Evolutionary conservation across 306 rosid genomes (phyloP).

Genomic region (Lagenaria siceraria): DNA sequence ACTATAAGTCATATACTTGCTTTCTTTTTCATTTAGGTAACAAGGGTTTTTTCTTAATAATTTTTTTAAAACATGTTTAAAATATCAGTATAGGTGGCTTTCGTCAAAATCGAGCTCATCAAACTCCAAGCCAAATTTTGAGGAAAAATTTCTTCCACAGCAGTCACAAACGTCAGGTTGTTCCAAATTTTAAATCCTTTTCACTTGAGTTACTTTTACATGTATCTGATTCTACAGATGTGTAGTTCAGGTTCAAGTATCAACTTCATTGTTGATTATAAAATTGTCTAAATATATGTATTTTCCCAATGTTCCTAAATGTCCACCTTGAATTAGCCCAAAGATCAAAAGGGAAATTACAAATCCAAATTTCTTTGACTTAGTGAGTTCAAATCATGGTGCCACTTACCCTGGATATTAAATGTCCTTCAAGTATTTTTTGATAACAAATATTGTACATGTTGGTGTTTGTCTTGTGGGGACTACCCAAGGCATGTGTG

Average conservation of each 20-base stretch:
- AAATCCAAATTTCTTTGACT: neutral
- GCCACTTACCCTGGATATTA: neutral
- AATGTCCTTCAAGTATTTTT: neutral
- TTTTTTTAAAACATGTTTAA: slow-evolving; percentile 14
- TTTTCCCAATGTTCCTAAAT: neutral
- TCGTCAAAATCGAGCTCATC: slow-evolving; percentile 68
- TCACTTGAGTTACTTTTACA: neutral
- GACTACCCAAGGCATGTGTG: neutral
- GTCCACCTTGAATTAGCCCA: neutral
- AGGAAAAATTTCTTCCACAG: slow-evolving; percentile 92
- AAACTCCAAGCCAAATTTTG: slow-evolving; percentile 62
- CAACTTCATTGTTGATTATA: neutral
- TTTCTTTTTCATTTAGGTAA: slow-evolving; percentile 5
- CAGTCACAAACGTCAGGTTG: slow-evolving; percentile 91
- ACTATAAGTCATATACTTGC: neutral
- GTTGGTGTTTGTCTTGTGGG: neutral
- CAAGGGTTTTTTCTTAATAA: slow-evolving; percentile 1
- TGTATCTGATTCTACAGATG: neutral
- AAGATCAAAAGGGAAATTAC: neutral
- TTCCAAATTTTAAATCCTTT: slow-evolving; percentile 8
- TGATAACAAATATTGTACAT: neutral
- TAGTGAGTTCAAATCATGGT: neutral
- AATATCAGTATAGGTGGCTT: slow-evolving; percentile 96
- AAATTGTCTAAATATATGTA: neutral
- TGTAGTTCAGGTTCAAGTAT: neutral